A percentile compares a stretch with the other conserved stretches of the same genome.
phyloP scores from a whole-genome alignment of 2,329 filamentous ascomycete genomes.

The Westerdykella aurantiaca region DNA sequence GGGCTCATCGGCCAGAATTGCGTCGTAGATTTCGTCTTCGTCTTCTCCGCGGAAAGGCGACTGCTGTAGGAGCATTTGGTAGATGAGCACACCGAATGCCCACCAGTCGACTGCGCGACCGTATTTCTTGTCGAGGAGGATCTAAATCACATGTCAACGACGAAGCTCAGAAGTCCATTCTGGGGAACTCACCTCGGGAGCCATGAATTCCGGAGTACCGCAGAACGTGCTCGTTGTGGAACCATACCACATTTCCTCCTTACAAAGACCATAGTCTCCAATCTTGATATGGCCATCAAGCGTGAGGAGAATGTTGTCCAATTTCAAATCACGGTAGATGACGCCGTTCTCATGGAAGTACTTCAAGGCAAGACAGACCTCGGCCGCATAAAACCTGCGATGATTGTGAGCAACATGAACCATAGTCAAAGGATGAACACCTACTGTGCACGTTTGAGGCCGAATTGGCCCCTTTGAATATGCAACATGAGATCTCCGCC shows the following conservation, averaged over 20 bases:
- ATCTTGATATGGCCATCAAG: constrained; percentile 98
- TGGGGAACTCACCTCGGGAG: constrained; percentile 67
- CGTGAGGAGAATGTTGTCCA: constrained; percentile 86
- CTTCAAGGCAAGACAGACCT: constrained; percentile 94
- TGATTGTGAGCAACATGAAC: constrained; percentile 10
- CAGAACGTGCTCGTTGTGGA: constrained; percentile 97
- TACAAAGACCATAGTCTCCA: constrained; percentile 96
- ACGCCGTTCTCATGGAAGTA: constrained; percentile 99
- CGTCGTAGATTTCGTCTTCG: constrained; percentile 98
- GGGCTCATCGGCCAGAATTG: constrained; percentile 93
- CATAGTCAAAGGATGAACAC: constrained; percentile 31
- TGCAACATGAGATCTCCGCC: constrained; percentile 98
- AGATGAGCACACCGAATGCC: constrained; percentile 98
- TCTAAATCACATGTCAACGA: constrained; percentile 47
- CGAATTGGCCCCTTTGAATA: constrained; percentile 94
- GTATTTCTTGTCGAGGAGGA: constrained; percentile 96
- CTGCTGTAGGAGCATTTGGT: constrained; percentile 98
- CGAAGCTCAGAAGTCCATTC: neutral
- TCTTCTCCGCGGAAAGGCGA: constrained; percentile 98
- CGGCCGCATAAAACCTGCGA: constrained; percentile 84
- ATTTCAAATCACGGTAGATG: constrained; percentile 81
- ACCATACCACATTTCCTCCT: constrained; percentile 99
- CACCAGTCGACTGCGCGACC: constrained; percentile 98
- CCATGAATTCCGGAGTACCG: constrained; percentile 99
- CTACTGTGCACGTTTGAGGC: constrained; percentile 90